phyloP scores from a whole-genome alignment of 306 rosid genomes.

The Pyrus bretschneideri region DNA sequence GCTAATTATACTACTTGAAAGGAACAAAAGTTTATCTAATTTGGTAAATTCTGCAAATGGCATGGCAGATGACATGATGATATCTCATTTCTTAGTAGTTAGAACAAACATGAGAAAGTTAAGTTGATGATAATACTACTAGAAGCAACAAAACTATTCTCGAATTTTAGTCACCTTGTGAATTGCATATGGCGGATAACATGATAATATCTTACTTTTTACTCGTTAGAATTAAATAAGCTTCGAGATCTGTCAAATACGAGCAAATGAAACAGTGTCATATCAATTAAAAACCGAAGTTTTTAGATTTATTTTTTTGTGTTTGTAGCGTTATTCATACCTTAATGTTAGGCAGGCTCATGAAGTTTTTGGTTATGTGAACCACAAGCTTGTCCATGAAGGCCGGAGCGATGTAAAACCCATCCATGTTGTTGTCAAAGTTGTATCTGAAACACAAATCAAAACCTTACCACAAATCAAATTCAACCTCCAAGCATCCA shows the following conservation, averaged over 20 bases:
- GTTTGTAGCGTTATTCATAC: constrained; percentile 3
- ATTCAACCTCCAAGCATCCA: neutral
- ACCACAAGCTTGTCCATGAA: constrained; percentile 55
- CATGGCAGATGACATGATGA: neutral
- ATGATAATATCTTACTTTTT: neutral
- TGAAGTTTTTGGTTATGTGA: constrained; percentile 41
- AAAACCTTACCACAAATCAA: neutral
- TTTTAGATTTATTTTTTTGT: neutral
- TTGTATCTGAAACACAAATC: constrained; percentile 23
- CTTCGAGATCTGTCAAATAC: neutral
- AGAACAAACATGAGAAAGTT: neutral
- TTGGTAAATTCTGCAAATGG: neutral
- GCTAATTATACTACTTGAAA: neutral
- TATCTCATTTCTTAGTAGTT: neutral
- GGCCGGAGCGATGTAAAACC: constrained; percentile 45
- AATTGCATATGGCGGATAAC: neutral
- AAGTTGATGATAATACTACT: neutral
- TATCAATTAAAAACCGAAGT: neutral
- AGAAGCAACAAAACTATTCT: neutral
- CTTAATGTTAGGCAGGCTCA: constrained; percentile 43
- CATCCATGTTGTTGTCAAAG: constrained; percentile 35
- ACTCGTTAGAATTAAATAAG: neutral
- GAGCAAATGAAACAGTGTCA: neutral
- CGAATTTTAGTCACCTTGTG: neutral
- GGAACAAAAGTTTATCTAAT: neutral